Percentiles rank a stretch among this genome's conserved stretches.
Evolutionary conservation across 257 asterid genomes (phyloP).

Genomic region (Thymus quinquecostatus): DNA sequence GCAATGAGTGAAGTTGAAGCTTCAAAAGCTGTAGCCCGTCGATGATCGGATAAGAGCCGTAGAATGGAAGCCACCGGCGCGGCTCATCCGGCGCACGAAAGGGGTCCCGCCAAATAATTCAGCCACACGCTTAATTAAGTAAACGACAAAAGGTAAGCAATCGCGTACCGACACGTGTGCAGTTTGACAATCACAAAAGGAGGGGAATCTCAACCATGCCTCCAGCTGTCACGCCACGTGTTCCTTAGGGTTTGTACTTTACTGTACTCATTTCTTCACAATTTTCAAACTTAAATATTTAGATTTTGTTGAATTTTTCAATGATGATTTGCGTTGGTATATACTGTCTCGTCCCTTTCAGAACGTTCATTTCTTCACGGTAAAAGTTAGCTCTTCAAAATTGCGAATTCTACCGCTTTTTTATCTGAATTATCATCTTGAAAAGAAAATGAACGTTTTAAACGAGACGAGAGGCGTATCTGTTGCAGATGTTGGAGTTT

Average conservation of each 20-base stretch:
- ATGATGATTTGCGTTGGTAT: too few species aligned
- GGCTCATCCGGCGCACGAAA: constrained; percentile 31
- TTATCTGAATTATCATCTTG: too few species aligned
- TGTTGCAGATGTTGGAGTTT: not conserved
- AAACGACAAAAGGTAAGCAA: constrained; percentile 25
- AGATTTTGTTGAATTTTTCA: too few species aligned
- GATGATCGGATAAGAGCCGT: constrained; percentile 28
- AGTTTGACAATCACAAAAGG: constrained; percentile 13
- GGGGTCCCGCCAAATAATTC: not conserved
- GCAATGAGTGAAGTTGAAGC: constrained; percentile 14
- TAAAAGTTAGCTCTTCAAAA: too few species aligned
- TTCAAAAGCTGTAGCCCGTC: constrained; percentile 23
- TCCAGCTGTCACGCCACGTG: constrained; percentile 34
- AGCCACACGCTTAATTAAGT: not conserved
- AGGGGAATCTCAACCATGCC: constrained; percentile 20
- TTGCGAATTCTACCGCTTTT: too few species aligned
- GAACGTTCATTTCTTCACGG: too few species aligned
- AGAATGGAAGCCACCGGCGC: not conserved
- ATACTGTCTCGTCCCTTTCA: too few species aligned
- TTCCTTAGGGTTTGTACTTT: not conserved
- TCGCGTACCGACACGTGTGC: constrained; percentile 28
- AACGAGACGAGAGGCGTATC: too few species aligned
- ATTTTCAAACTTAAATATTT: too few species aligned
- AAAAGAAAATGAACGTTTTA: too few species aligned
- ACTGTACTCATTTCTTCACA: too few species aligned